Evolutionary conservation across 2,329 filamentous ascomycete species (phyloP).

Genomic region (Hyphodiscus sp.): DNA sequence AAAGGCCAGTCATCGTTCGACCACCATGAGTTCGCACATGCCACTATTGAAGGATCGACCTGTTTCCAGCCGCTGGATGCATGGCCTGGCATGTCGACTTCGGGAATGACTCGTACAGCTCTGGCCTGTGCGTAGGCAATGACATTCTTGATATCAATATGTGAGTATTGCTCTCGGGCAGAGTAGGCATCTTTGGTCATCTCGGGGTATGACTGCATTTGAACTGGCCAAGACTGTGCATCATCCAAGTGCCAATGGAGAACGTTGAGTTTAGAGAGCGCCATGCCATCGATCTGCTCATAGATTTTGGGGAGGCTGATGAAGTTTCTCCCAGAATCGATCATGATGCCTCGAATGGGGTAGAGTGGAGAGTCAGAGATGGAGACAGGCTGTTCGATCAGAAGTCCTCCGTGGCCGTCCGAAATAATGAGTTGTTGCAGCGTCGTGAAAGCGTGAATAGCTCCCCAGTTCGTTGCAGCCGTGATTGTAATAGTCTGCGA

Average conservation of each 20-base stretch:
- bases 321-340: conserved; percentile 69
- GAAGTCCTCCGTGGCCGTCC: conserved; percentile 45
- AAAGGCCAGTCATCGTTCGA: conserved; percentile 53
- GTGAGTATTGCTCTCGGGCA: conserved; percentile 57
- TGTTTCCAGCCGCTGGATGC: conserved; percentile 55
- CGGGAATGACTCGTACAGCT: conserved; percentile 64
- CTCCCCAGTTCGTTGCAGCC: conserved; percentile 59
- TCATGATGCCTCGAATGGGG: conserved; percentile 67
- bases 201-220: conserved; percentile 65
- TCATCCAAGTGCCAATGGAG: conserved; percentile 76
- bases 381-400: conserved; percentile 64
- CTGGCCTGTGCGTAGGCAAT: conserved; percentile 63
- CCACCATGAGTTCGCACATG: conserved; percentile 53
- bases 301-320: conserved; percentile 63
- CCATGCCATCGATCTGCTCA: conserved; percentile 66
- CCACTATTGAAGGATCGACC: conserved; percentile 58
- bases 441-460: conserved; percentile 64
- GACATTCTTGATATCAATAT: conserved; percentile 55
- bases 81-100: conserved; percentile 76
- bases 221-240: conserved; percentile 76
- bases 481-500: conserved; percentile 43
- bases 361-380: conserved; percentile 68
- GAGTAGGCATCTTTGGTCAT: conserved; percentile 71
- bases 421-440: conserved; percentile 74
- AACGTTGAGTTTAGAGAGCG: conserved; percentile 75